Evolutionary conservation across 768 basidiomycete species (phyloP).

Genomic region (Lepiota venenata): DNA sequence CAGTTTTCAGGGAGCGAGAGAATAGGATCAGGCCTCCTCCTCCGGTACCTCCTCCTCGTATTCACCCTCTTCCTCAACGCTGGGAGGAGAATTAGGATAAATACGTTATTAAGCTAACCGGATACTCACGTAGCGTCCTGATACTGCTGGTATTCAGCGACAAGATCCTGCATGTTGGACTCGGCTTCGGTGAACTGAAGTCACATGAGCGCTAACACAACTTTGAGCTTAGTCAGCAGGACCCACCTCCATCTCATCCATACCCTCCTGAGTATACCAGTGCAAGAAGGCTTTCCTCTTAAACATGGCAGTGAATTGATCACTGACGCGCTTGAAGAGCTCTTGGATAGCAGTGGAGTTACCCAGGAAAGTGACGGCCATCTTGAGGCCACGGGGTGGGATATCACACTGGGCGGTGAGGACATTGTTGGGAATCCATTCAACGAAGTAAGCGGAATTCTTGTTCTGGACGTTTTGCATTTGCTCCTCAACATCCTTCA

Average conservation of each 20-base stretch:
- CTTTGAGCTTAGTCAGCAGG: neutral
- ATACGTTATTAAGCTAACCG: neutral
- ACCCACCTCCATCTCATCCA: constrained; percentile 93
- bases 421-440: constrained; percentile 99
- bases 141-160: constrained; percentile 97
- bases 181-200: constrained; percentile 92
- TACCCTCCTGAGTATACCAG: constrained; percentile 99
- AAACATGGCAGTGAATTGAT: constrained; percentile 99
- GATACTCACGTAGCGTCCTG: constrained; percentile 85
- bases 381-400: constrained; percentile 91
- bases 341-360: constrained; percentile 98
- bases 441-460: constrained; percentile 97
- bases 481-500: constrained; percentile 99
- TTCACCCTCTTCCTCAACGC: constrained; percentile 84
- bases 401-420: constrained; percentile 98
- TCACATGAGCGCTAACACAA: too few relatives aligned
- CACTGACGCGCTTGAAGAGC: constrained; percentile 97
- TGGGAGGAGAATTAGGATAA: constrained; percentile 24
- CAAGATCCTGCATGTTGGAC: constrained; percentile 98
- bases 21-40: constrained; percentile 37
- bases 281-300: constrained; percentile 98
- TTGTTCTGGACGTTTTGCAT: constrained; percentile 98
- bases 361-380: constrained; percentile 96
- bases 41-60: constrained; percentile 75
- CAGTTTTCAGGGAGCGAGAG: constrained; percentile 27